phyloP scores from a whole-genome alignment of 768 basidiomycete species.

The Infundibulicybe gibba region DNA sequence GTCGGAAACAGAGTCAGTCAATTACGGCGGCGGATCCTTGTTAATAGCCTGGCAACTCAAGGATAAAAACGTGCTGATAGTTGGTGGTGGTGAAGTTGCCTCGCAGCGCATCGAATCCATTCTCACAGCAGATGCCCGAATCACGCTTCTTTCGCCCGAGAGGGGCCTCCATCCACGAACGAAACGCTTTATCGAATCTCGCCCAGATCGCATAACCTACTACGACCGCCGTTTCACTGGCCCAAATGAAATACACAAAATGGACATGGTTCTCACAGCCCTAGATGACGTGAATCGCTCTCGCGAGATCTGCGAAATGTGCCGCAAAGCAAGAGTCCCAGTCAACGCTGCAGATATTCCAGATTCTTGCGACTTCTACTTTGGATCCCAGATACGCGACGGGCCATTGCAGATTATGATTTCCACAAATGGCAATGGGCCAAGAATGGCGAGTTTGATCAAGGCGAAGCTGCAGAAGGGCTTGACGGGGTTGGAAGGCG shows the following conservation, averaged over 20 bases:
- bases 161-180: slow-evolving; percentile 63
- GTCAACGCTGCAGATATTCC: slow-evolving; percentile 98
- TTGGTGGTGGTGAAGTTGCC: slow-evolving; percentile 93
- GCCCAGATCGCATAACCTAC: slow-evolving; percentile 59
- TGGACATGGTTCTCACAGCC: slow-evolving; percentile 91
- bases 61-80: slow-evolving; percentile 77
- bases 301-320: slow-evolving; percentile 65
- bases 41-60: slow-evolving; percentile 93
- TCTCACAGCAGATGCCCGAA: slow-evolving; percentile 72
- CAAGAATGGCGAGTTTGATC: slow-evolving; percentile 85
- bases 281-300: slow-evolving; percentile 79
- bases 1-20: slow-evolving; percentile 6
- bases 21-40: slow-evolving; percentile 64
- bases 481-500: slow-evolving; percentile 71
- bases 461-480: slow-evolving; percentile 60
- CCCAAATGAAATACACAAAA: slow-evolving; percentile 60
- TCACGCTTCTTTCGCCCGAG: slow-evolving; percentile 75
- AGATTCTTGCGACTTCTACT: slow-evolving; percentile 95
- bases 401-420: slow-evolving; percentile 96
- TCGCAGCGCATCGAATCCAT: slow-evolving; percentile 84
- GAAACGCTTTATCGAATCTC: slow-evolving; percentile 43
- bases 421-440: slow-evolving; percentile 91
- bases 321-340: slow-evolving; percentile 68
- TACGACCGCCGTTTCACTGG: slow-evolving; percentile 65
- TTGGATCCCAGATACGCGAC: slow-evolving; percentile 87